Evolutionary conservation across 345 rosid genomes (phyloP).

Genomic region (Euphorbia pulcherrima): DNA sequence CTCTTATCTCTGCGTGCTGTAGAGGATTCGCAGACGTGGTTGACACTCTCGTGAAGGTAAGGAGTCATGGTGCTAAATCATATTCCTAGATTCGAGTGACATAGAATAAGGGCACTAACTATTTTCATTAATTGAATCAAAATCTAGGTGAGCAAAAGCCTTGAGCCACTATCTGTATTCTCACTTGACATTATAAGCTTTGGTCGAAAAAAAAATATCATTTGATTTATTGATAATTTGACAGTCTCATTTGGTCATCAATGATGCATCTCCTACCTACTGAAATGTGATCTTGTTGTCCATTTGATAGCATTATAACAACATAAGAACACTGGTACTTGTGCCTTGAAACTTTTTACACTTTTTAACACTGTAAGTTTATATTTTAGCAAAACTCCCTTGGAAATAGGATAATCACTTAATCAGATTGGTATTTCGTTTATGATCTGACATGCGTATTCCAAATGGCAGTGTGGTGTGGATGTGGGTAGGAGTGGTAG

Average conservation of each 20-base stretch:
- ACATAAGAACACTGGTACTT: not conserved
- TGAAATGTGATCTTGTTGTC: not conserved
- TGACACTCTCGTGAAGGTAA: conserved; percentile 66
- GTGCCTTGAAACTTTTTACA: not conserved
- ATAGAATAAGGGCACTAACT: not conserved
- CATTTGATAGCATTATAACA: not conserved
- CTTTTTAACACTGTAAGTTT: not conserved
- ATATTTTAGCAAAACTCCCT: not conserved
- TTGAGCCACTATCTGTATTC: not conserved
- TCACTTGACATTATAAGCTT: not conserved
- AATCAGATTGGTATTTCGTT: not conserved
- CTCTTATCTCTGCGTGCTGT: conserved; percentile 79
- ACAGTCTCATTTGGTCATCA: not conserved
- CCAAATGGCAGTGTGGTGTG: conserved; percentile 68
- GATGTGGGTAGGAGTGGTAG: conserved; percentile 59
- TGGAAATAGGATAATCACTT: not conserved
- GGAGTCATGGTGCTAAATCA: not conserved
- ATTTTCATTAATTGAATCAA: too few relatives aligned
- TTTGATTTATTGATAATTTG: conserved; percentile 2
- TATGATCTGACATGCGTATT: conserved; percentile 1
- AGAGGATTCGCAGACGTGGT: conserved; percentile 75
- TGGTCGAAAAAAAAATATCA: not conserved
- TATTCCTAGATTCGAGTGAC: not conserved
- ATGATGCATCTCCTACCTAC: not conserved
- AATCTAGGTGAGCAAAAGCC: not conserved